These are phyloP conservation scores for Nicotiana knightiana DNA, from an alignment of 257 asterid species.

Conservation along the genomic window DNA sequence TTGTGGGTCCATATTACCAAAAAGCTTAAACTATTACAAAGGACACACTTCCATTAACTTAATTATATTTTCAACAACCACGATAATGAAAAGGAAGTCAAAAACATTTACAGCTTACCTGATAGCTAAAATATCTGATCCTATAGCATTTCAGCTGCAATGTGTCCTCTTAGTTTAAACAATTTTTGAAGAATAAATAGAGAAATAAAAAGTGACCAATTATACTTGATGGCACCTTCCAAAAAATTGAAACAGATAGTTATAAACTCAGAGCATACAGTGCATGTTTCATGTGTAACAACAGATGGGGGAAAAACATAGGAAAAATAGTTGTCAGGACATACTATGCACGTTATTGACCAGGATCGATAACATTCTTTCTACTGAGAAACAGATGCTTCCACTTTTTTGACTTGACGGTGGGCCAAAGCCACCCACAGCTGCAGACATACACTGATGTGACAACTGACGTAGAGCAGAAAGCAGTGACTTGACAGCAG, in stretches of 20 bases:
- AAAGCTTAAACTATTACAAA: background rate
- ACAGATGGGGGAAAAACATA: conserved; percentile 17
- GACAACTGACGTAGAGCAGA: conserved; percentile 91
- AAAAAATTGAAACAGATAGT: background rate
- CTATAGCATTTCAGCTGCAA: background rate
- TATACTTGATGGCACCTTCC: background rate
- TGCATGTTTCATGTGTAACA: background rate
- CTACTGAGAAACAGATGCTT: conserved; percentile 78
- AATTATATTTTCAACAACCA: background rate
- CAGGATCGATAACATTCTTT: conserved; percentile 78
- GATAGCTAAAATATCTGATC: background rate
- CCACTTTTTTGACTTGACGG: conserved; percentile 77
- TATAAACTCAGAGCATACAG: background rate
- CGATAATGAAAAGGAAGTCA: background rate
- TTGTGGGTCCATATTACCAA: background rate
- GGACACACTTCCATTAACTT: background rate
- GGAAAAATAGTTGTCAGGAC: conserved; percentile 29
- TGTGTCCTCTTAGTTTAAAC: background rate
- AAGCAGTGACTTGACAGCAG: conserved; percentile 90
- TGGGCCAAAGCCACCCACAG: conserved; percentile 59
- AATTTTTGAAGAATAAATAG: background rate
- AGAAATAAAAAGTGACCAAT: background rate
- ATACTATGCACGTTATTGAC: conserved; percentile 89
- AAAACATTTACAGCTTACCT: background rate
- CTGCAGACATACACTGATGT: conserved; percentile 62